Percentiles rank a stretch among this genome's conserved stretches.
Conservation (phyloP, 129 eudicot genomes). For the Kitagawia praeruptora region DNA sequence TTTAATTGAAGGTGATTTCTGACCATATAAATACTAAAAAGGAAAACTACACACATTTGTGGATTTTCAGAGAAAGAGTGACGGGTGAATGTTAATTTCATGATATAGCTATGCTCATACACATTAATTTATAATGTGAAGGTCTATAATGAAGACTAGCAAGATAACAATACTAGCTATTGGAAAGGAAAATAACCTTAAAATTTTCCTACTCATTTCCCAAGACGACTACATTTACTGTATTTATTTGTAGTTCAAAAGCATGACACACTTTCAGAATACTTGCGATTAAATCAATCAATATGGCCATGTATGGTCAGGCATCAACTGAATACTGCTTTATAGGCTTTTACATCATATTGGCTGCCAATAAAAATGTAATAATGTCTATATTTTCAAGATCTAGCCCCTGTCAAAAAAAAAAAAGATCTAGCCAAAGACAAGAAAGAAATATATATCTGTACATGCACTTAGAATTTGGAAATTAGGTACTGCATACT, state of each 20-base stretch:
- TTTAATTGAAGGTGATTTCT: conserved; percentile 7
- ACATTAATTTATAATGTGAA: background rate
- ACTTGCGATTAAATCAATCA: background rate
- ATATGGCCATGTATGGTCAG: background rate
- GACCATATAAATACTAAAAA: too few relatives aligned
- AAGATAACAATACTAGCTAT: background rate
- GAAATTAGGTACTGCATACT: background rate
- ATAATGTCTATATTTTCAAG: background rate
- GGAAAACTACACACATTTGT: background rate
- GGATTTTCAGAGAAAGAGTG: background rate
- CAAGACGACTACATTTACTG: too few relatives aligned
- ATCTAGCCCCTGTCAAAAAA: background rate
- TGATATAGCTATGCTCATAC: too few relatives aligned
- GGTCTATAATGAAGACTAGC: background rate
- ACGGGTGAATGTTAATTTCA: background rate
- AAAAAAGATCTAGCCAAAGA: background rate
- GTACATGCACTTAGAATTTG: background rate
- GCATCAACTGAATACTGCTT: background rate
- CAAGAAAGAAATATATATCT: background rate
- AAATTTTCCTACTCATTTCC: too few relatives aligned
- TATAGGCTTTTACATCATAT: conserved; percentile 48
- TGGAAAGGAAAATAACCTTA: too few relatives aligned
- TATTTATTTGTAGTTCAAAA: too few relatives aligned
- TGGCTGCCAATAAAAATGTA: background rate
- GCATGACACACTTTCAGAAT: background rate